Evolutionary conservation across 352 stramenopile genomes (phyloP).

Genomic region (Phytophthora pistaciae): DNA sequence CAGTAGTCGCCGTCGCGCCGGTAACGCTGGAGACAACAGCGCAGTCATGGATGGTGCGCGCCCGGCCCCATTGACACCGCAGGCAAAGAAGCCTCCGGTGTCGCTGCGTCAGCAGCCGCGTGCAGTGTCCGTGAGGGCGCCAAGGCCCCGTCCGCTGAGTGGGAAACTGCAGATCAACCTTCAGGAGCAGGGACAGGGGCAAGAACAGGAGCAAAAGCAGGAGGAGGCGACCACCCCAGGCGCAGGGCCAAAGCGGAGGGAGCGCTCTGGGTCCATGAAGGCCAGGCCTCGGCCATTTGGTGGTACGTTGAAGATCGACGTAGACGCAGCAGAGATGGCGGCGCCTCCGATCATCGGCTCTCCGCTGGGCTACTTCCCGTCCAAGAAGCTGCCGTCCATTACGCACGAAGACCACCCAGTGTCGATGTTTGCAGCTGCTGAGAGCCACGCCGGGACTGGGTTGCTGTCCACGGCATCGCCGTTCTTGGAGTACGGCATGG

Average conservation of each 20-base stretch:
- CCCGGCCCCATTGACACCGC: background rate
- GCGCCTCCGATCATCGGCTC: conserved; percentile 44
- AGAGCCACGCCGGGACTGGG: conserved; percentile 26
- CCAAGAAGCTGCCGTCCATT: conserved; percentile 48
- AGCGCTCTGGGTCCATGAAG: conserved; percentile 14
- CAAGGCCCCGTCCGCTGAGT: conserved; percentile 16
- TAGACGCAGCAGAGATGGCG: conserved; percentile 41
- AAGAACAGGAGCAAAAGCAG: conserved; percentile 15
- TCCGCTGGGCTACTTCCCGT: conserved; percentile 54
- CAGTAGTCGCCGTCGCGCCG: background rate
- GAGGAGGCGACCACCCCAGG: background rate
- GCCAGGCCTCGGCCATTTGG: conserved; percentile 25
- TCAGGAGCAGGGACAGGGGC: conserved; percentile 8
- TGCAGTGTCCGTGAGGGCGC: conserved; percentile 10
- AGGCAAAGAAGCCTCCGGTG: conserved; percentile 1
- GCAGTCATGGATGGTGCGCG: conserved; percentile 9
- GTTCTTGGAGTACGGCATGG: conserved; percentile 80
- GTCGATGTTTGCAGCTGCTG: conserved; percentile 39
- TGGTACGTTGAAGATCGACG: conserved; percentile 56
- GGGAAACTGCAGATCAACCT: conserved; percentile 11
- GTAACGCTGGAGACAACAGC: background rate
- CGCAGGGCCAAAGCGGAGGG: conserved; percentile 5
- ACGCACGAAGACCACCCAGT: conserved; percentile 43
- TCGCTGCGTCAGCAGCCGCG: conserved; percentile 14
- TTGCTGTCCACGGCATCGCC: conserved; percentile 32